Evolutionary conservation across 169 alveolate species (phyloP), one percentile per base, ranked within the genome.

Genomic region (Babesia bovis): DNA sequence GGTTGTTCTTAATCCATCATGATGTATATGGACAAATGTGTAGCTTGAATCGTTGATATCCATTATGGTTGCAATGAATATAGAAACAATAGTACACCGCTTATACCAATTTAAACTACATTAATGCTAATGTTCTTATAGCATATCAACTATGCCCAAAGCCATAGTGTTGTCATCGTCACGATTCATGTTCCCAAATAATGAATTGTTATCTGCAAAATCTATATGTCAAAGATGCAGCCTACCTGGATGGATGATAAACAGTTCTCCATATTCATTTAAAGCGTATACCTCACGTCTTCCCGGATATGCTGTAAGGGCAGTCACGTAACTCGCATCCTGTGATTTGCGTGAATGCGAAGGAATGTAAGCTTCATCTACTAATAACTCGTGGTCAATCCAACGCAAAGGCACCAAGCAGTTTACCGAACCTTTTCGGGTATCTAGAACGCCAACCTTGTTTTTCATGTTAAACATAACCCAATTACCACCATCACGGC

Each of bases 171-270:
- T n/a, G n/a, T n/a, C n/a, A n/a, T n/a, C n/a, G n/a, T n/a, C n/a
- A n/a, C n/a, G n/a, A n/a, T n/a, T n/a, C n/a, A n/a, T n/a, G n/a
- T n/a, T n/a, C n/a, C n/a, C n/a, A n/a, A n/a, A n/a, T n/a, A n/a
- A n/a, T n/a, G n/a, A n/a, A n/a, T n/a, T n/a, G n/a, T n/a, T n/a
- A n/a, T n/a, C n/a, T n/a, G n/a, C n/a, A n/a, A n/a, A n/a, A n/a
- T n/a, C n/a, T n/a, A n/a, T n/a, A n/a, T n/a, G n/a, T n/a, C n/a
- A n/a, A n/a, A n/a, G n/a, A n/a, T n/a, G n/a, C n/a, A 17, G 9
- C 71, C 30, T 77, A 77, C 85, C 85, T 66, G 85, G 78, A 35
- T 77, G 85, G 17, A 77, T 15, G 28, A 66, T 75, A 33, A 67
- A 77, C 4, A 77, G 75, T 55, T 77, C 78, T 3, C 85, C 85